Evolutionary conservation across 164 flowering plant species (phyloP), one percentile per base, ranked within the genome.

Genomic region (Annona squamosa): DNA sequence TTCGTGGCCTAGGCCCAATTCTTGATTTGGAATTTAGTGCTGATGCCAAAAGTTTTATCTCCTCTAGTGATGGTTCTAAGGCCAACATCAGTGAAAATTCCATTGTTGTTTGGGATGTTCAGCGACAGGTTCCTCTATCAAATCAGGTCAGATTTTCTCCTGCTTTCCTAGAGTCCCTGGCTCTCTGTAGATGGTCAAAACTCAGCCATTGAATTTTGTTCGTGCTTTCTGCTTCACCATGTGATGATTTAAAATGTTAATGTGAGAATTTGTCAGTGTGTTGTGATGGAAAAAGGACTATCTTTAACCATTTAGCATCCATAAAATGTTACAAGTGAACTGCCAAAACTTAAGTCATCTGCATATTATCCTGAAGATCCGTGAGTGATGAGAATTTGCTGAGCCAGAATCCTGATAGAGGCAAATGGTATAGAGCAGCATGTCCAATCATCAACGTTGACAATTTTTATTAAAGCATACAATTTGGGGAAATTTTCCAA

Each of bases 91-190:
- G 91, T 77, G 99, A 95, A 74, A 95, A 91, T 75, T 85, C 96
- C 48, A 86, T 96, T 19, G 78, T 91, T 74, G 94, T 95, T 80
- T 95, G 99, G 99, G 97, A 93, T 79, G 81, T 93, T 41, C 78
- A 82, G 46, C 84, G 97, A 7, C 89, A 89, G 79, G 87, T 93
- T 69, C 98, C 97, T 3, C 84, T 93, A 26, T 93, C 97, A 48
- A 87, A 93, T 72, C 98, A 93, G 95, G 99, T 93, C 75, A 81
- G 59, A 62, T 65, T 37, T 13, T 52, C 47, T 48, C 68, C 17
- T 3, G 42, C 4, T 42, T 17, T 66, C 59, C 59, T 52, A 10
- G 17, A 7, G 6, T 52, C 59, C 59, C 59, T 1, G 16, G 13
- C 59, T 7, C 13, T 52, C 59, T 52, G 9, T 7, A 52, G 59